These are phyloP conservation scores for Spergularia marina DNA, from an alignment of 148 eudicot genomes.

Conservation along the genomic window DNA sequence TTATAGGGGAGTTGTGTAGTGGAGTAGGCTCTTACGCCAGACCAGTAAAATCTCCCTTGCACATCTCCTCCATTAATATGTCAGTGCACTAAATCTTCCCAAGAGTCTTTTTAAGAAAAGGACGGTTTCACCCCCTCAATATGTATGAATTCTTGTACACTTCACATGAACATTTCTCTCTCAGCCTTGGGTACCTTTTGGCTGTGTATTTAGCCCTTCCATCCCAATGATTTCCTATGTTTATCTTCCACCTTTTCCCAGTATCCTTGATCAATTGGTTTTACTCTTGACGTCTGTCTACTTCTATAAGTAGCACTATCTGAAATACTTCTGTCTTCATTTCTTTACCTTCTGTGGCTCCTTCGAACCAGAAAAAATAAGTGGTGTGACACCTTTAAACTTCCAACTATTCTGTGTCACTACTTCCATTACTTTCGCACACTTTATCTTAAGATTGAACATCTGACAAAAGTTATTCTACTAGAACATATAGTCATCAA, in stretches of 20 bases:
- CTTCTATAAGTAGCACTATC: neutral
- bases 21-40: too few species aligned
- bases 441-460: too few species aligned
- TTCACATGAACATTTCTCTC: neutral
- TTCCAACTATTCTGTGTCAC: too few species aligned
- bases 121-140: neutral
- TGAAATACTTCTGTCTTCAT: neutral
- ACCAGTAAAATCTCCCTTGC: too few species aligned
- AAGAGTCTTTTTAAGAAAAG: neutral
- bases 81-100: too few species aligned
- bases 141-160: neutral
- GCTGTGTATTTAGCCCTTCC: neutral
- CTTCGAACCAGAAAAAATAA: too few species aligned
- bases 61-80: too few species aligned
- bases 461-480: too few species aligned
- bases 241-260: neutral
- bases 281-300: neutral
- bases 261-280: neutral
- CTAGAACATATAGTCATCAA: too few species aligned
- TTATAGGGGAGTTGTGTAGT: too few species aligned
- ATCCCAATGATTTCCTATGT: neutral
- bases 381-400: too few species aligned
- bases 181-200: neutral
- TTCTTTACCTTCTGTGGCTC: neutral
- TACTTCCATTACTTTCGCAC: too few species aligned